Evolutionary conservation across 192 early-diverging fungal genomes (phyloP), one percentile per base, ranked within the genome.

Genomic region (Phycomyces blakesleeanus): DNA sequence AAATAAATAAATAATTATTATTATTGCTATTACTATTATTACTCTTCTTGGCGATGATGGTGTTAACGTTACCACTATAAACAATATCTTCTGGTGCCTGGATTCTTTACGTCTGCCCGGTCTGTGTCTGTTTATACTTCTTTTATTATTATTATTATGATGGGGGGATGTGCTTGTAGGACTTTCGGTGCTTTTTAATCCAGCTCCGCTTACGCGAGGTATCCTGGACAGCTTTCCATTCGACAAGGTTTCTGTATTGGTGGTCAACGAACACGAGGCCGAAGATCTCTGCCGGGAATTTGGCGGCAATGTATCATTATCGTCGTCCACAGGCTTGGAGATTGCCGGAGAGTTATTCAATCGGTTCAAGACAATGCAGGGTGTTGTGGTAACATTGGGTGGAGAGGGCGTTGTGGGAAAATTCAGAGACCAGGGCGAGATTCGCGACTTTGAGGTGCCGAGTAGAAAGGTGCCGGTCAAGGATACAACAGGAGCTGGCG

Each of bases 221-320:
- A 68, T 81, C 70, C 69, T 63, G 25, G 60, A 57, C 39, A 59
- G 71, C 61, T 88, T 77, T 57, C 79, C 73, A 0, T 58, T 89
- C 27, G 75, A 89, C 15, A 50, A 78, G 29, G 86, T 89, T 6
- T 87, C 92, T 59, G 79, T 93, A 27, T 74, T 97, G 55, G 76
- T 95, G 1, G 70, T 95, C 50, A 97, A 97, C 69, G 86, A 91
- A 66, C 77, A 75, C 14, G 95, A 97, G 67, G 84, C 91, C 0
- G 58, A 69, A 3, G 67, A 59, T 18, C 58, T 93, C 14, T 72
- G 80, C 10, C 21, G 62, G 9, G 67, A 76, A 26, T 12, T 78
- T 47, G 68, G 55, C 0, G 38, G 61, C 62, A 22, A 50, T 16
- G n/a, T n/a, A n/a, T n/a, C n/a, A n/a, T n/a, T n/a, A n/a, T 37